Base-by-base conservation (phyloP, 331 rosid genomes). In the Malus hybrid region DNA sequence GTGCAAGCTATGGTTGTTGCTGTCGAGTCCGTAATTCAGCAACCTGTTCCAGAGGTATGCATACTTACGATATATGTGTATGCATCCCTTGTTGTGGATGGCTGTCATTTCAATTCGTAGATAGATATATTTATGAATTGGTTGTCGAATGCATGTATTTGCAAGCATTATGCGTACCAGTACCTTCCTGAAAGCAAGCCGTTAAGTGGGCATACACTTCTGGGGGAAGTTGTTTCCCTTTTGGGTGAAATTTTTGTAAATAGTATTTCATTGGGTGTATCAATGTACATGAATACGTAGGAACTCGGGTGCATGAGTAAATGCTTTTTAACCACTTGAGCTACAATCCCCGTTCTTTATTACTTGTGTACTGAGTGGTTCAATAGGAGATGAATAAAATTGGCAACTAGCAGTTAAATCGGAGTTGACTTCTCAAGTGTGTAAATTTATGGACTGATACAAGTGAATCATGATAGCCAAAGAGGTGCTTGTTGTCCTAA, bases 1-100 rank as follows among this genome's bases (percentile, higher is more conserved):
- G 99, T 95, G 84, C 97, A 92, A 68, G 87, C 99, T 44, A 95
- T 95, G 99, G 91, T 95, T 34, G 89, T 95, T 71, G 99, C 99
- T 2, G 99, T 95, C 12, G 99, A 95, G 75, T 95, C 99, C 44
- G 99, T 95, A 29, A 82, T 92, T 75, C 93, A 95, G 68, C 81
- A 90, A 85, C 96, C 99, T 15, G 80, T 95, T 79, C 97, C 99
- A 11, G 86, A 87, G 99, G 99, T 95, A 84, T 81, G 33, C 64
- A 44, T 7, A 67, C 33, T 34, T 34, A 36, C 16, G 44, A 3
- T 16, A 18, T 18, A 10, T 63, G 24, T 30, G 13, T 63, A 7
- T 24, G 0, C 20, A 9, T 39, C 48, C 53, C 63, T 26, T 64
- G 20, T 28, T 15, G 20, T 34, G 13, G 6, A 11, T 80, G 28